phyloP scores from a whole-genome alignment of 2,329 filamentous ascomycete genomes.

The Colletotrichum australisinense region DNA sequence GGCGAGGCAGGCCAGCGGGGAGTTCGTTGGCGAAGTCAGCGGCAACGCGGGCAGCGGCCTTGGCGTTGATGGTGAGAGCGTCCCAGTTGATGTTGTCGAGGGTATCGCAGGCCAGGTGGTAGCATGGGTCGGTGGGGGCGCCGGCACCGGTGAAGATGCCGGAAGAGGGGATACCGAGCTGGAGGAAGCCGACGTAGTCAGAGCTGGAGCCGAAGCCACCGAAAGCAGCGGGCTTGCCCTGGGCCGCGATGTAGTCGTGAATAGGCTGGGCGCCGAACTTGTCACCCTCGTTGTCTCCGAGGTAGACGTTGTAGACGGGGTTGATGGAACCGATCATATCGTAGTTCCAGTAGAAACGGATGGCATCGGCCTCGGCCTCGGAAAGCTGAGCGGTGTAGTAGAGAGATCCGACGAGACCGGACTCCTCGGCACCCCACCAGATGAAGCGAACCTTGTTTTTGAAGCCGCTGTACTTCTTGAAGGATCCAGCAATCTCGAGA shows the following conservation, averaged over 20 bases:
- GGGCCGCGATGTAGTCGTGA: conserved; percentile 47
- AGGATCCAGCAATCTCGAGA: conserved; percentile 50
- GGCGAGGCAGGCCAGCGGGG: conserved; percentile 45
- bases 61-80: conserved; percentile 51
- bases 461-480: conserved; percentile 51
- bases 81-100: conserved; percentile 54
- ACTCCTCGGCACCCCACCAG: conserved; percentile 58
- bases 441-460: conserved; percentile 56
- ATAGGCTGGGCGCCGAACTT: conserved; percentile 48
- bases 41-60: conserved; percentile 62
- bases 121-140: conserved; percentile 48
- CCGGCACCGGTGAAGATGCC: conserved; percentile 55
- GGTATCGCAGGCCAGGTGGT: conserved; percentile 54
- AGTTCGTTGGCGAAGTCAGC: conserved; percentile 51
- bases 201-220: conserved; percentile 50
- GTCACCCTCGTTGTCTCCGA: conserved; percentile 50
- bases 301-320: conserved; percentile 53
- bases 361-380: conserved; percentile 59
- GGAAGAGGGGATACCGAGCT: conserved; percentile 52
- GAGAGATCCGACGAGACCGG: conserved; percentile 56
- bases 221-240: conserved; percentile 46
- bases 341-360: conserved; percentile 76
- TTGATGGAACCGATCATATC: conserved; percentile 72
- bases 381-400: conserved; percentile 52
- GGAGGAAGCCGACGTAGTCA: conserved; percentile 54